Conservation (phyloP, 2,329 filamentous ascomycete species). For the Nemania abortiva region DNA sequence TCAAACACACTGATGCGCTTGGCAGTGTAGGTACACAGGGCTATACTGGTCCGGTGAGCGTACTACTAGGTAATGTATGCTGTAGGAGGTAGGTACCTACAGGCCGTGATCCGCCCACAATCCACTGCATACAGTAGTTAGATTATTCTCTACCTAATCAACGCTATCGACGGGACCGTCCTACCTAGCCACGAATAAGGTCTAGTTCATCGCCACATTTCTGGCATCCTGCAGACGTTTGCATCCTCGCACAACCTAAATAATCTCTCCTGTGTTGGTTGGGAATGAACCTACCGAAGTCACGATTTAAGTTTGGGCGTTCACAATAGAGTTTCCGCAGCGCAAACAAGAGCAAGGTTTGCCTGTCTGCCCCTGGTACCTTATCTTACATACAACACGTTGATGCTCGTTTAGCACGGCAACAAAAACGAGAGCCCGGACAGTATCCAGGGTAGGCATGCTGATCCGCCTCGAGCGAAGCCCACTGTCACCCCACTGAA, state of each 20-base stretch:
- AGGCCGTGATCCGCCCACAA: too few species aligned
- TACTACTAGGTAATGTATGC: too few species aligned
- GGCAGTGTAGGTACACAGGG: too few species aligned
- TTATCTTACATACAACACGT: not conserved
- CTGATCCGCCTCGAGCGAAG: constrained; percentile 30
- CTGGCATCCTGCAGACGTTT: constrained; percentile 1
- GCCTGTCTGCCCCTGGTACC: not conserved
- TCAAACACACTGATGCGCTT: not conserved
- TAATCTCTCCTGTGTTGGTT: not conserved
- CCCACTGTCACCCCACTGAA: constrained; percentile 33
- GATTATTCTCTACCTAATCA: not conserved
- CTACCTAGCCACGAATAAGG: not conserved
- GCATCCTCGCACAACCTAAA: constrained; percentile 12
- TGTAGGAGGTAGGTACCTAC: too few species aligned
- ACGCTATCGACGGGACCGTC: not conserved
- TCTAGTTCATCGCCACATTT: not conserved
- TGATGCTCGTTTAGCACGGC: not conserved
- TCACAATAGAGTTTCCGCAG: not conserved
- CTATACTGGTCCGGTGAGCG: too few species aligned
- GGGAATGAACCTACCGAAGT: not conserved
- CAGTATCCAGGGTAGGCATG: constrained; percentile 15
- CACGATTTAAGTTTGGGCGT: not conserved
- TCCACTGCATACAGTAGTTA: too few species aligned
- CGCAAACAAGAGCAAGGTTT: not conserved
- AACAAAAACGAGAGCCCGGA: not conserved